Percentiles rank a stretch among this genome's conserved stretches.
phyloP scores from a whole-genome alignment of 441 rosid species.

The Erysimum cheiri region DNA sequence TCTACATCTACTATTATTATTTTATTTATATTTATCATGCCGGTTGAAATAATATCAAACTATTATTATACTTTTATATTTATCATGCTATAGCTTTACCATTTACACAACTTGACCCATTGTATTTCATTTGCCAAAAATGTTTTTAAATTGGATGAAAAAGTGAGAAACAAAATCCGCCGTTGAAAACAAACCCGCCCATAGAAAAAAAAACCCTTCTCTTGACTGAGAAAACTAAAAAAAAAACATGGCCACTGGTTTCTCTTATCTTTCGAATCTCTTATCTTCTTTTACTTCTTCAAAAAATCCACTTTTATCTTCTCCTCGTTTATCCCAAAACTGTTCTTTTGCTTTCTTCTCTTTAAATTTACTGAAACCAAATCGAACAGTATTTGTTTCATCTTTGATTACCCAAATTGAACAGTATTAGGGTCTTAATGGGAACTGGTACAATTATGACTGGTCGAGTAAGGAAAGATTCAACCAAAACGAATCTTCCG shows the following conservation, averaged over 20 bases:
- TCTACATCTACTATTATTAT: too few relatives aligned
- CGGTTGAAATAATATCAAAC: too few relatives aligned
- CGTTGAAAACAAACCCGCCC: conserved; percentile 6
- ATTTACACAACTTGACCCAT: too few relatives aligned
- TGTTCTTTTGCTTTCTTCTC: not conserved
- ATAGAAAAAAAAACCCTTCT: not conserved
- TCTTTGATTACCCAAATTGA: conserved; percentile 4
- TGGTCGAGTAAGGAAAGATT: conserved; percentile 49
- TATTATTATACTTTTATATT: too few relatives aligned
- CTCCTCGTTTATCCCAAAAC: conserved; percentile 6
- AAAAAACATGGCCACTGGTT: conserved; percentile 6
- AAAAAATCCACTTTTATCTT: not conserved
- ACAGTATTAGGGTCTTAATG: conserved; percentile 45
- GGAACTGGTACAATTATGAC: conserved; percentile 59
- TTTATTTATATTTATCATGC: too few relatives aligned
- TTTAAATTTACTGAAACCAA: not conserved
- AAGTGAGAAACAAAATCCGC: too few relatives aligned
- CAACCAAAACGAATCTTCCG: conserved; percentile 42
- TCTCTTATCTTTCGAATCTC: not conserved
- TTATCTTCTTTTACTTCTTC: not conserved
- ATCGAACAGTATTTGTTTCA: not conserved
- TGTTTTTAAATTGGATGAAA: too few relatives aligned
- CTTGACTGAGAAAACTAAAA: not conserved
- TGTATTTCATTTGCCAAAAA: too few relatives aligned
- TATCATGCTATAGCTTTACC: too few relatives aligned